phyloP scores from a whole-genome alignment of 2,329 filamentous ascomycete species.

The Epichloe hybrida region DNA sequence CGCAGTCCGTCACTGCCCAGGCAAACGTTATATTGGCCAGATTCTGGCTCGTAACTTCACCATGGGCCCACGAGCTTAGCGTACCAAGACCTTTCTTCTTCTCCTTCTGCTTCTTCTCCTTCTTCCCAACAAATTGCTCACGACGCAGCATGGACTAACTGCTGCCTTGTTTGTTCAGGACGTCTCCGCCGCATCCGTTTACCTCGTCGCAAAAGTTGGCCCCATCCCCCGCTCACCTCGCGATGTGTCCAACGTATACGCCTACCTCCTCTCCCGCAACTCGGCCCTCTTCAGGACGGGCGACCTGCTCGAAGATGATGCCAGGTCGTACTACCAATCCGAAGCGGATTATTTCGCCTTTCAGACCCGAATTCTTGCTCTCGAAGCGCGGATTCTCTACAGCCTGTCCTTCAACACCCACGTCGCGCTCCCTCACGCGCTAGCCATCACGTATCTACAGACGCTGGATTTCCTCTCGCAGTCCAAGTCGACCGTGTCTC shows the following conservation, averaged over 20 bases:
- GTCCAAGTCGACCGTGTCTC: conserved; percentile 40
- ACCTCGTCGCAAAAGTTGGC: conserved; percentile 71
- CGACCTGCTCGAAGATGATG: conserved; percentile 22
- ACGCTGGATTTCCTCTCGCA: conserved; percentile 54
- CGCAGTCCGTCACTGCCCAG: conserved; percentile 74
- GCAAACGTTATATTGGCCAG: conserved; percentile 71
- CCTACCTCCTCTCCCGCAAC: conserved; percentile 56
- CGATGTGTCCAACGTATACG: conserved; percentile 73
- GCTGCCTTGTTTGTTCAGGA: conserved; percentile 36
- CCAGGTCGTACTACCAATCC: conserved; percentile 52
- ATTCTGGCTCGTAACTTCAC: conserved; percentile 55
- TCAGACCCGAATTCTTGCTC: conserved; percentile 51
- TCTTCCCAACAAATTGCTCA: not conserved
- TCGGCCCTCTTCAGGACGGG: conserved; percentile 39
- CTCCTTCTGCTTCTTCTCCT: not conserved
- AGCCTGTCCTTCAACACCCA: conserved; percentile 71
- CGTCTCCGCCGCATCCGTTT: conserved; percentile 68
- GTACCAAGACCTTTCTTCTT: conserved; percentile 17
- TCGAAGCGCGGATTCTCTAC: conserved; percentile 65
- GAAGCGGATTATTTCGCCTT: conserved; percentile 58
- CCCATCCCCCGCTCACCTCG: conserved; percentile 58
- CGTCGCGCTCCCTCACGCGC: conserved; percentile 70
- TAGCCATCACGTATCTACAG: conserved; percentile 87
- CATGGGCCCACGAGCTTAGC: conserved; percentile 44
- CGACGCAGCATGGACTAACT: not conserved